Percentiles rank a stretch among this genome's conserved stretches.
Evolutionary conservation across 164 flowering plant genomes (phyloP).

Genomic region (Vitis labrusca): DNA sequence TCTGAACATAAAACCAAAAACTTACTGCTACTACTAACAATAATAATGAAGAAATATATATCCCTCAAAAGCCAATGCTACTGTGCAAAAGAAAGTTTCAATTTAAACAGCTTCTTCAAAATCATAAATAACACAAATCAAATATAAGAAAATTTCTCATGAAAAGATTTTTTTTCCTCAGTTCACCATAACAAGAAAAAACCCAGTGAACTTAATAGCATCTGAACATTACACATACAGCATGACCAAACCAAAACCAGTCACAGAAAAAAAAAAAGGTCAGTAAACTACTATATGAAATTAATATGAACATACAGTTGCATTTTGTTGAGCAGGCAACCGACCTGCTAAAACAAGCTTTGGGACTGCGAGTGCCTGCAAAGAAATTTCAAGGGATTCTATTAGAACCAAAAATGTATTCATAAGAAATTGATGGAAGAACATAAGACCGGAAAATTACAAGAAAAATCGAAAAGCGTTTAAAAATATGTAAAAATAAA

Average conservation of each 20-base stretch:
- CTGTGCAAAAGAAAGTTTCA: too few species aligned
- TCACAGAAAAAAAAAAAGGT: not conserved
- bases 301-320: slow-evolving; percentile 64
- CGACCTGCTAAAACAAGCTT: slow-evolving; percentile 96
- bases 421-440: not conserved
- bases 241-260: not conserved
- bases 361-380: slow-evolving; percentile 85
- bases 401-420: slow-evolving; percentile 1
- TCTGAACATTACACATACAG: not conserved
- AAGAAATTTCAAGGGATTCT: slow-evolving; percentile 9
- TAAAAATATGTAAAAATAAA: not conserved
- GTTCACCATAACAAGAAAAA: too few species aligned
- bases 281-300: not conserved
- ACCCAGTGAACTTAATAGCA: too few species aligned
- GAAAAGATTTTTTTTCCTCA: too few species aligned
- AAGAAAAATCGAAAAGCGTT: not conserved
- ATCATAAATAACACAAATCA: too few species aligned
- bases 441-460: not conserved
- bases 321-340: slow-evolving; percentile 97
- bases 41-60: too few species aligned
- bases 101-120: too few species aligned
- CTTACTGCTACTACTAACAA: too few species aligned
- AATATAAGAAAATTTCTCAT: too few species aligned
- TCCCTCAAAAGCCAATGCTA: too few species aligned
- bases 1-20: too few species aligned